Percentiles rank a stretch among this genome's conserved stretches.
These are phyloP conservation scores for Lecanicillium sp. DNA, from an alignment of 2,329 filamentous ascomycete species.

Conservation along the genomic window DNA sequence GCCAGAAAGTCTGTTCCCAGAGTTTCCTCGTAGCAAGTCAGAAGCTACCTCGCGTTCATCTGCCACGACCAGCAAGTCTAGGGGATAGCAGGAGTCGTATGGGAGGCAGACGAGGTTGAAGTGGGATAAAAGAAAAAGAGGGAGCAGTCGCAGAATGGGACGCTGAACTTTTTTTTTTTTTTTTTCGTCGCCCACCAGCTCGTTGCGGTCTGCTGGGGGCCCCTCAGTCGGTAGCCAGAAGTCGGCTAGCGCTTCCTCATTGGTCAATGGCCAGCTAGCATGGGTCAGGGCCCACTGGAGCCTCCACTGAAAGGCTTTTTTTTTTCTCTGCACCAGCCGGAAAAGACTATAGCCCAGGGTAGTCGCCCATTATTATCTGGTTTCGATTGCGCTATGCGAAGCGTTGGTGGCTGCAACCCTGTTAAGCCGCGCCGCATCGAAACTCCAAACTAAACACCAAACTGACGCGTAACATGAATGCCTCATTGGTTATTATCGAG, in stretches of 20 bases:
- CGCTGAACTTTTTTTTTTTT: constrained; percentile 19
- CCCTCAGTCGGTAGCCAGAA: constrained; percentile 4
- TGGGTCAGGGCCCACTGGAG: background rate
- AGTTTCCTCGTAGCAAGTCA: constrained; percentile 26
- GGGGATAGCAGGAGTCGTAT: constrained; percentile 6
- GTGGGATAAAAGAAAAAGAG: constrained; percentile 6
- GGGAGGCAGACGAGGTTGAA: background rate
- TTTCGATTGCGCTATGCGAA: too few relatives aligned
- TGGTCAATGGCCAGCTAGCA: constrained; percentile 9
- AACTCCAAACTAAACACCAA: too few relatives aligned
- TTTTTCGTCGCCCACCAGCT: constrained; percentile 10
- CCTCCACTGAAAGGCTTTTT: background rate
- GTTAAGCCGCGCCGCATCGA: too few relatives aligned
- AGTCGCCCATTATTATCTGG: too few relatives aligned
- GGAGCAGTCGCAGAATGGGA: constrained; percentile 9
- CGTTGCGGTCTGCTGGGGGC: constrained; percentile 6
- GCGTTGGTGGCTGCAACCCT: too few relatives aligned
- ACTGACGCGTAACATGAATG: too few relatives aligned
- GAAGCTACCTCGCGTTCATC: constrained; percentile 30
- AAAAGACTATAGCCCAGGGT: too few relatives aligned
- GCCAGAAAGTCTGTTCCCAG: constrained; percentile 30
- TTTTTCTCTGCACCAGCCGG: too few relatives aligned
- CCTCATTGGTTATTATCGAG: too few relatives aligned
- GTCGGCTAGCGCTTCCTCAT: constrained; percentile 3
- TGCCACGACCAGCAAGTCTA: constrained; percentile 17